Base-by-base conservation (phyloP, 1,284 basidiomycete species). In the Cryptococcus sp. region DNA sequence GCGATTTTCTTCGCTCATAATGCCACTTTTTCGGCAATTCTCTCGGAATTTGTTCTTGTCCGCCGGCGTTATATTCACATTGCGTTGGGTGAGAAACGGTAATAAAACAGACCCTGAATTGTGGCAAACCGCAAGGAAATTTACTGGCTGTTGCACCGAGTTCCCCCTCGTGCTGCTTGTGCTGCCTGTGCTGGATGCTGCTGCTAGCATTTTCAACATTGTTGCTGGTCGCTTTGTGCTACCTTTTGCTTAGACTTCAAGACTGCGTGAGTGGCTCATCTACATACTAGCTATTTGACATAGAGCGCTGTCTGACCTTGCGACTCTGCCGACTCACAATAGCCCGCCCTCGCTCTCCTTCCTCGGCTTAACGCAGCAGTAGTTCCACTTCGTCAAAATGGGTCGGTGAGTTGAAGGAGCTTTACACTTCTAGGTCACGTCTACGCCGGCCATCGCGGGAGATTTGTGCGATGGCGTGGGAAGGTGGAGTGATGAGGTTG, bases 381-480 rank as follows among this genome's bases (percentile, higher is more conserved):
- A 56, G 25, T 25, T 25, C 25, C 25, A 25, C 25, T 40, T 56
- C 62, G 63, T 65, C 68, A 73, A 67, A 47, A 73, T 74, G 72
- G 72, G 72, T 71, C 72, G 72, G 72, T 74, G 56, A 61, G 63
- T 66, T 44, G 31, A 35, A 35, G 31, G 31, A 35, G 31, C 31
- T 35, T 35, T 35, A 35, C 8, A 8, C 8, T 35, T 35, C 25
- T 25, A 25, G 25, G 25, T 25, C 25, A 25, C 25, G 25, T 25
- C 25, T 35, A 35, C 31, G 31, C 31, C 7, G 31, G 31, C 13
- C 31, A 8, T 35, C 13, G 31, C 13, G 31, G 31, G 13, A 35
- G 13, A 35, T 3, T 35, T 13, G 13, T 35, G 31, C 31, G 31
- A 35, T 8, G 31, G 31, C 31, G 13, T 10, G 31, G 8, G 13